Conservation (phyloP, 345 rosid genomes). For the Euphorbia lathyris region DNA sequence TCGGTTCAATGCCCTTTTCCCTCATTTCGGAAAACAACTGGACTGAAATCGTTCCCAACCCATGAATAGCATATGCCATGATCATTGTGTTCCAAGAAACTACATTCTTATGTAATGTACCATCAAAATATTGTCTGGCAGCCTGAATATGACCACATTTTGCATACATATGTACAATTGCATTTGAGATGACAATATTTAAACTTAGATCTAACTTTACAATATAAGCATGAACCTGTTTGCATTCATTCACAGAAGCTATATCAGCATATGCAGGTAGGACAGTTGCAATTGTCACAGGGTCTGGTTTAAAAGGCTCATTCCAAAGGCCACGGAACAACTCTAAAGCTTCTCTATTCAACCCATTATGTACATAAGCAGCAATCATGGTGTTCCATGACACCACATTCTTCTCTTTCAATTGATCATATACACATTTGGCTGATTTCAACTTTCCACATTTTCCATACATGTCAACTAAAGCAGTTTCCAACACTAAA, state of each 20-base stretch:
- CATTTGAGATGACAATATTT: slow-evolving; percentile 52
- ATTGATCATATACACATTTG: slow-evolving; percentile 39
- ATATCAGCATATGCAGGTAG: slow-evolving; percentile 69
- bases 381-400: slow-evolving; percentile 72
- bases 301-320: slow-evolving; percentile 45
- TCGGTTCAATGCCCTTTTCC: slow-evolving; percentile 46
- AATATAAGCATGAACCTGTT: slow-evolving; percentile 52
- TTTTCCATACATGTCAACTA: slow-evolving; percentile 64
- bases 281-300: slow-evolving; percentile 52
- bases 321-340: slow-evolving; percentile 45
- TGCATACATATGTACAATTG: slow-evolving; percentile 60
- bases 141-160: slow-evolving; percentile 65
- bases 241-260: slow-evolving; percentile 46
- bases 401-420: slow-evolving; percentile 50
- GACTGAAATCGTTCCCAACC: slow-evolving; percentile 48
- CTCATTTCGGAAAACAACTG: slow-evolving; percentile 52
- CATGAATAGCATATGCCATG: slow-evolving; percentile 70
- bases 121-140: slow-evolving; percentile 54
- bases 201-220: slow-evolving; percentile 34
- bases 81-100: slow-evolving; percentile 77
- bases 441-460: slow-evolving; percentile 43
- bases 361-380: slow-evolving; percentile 51
- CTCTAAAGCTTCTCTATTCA: slow-evolving; percentile 44
- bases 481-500: slow-evolving; percentile 59
- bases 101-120: slow-evolving; percentile 41